Evolutionary conservation across 2,329 filamentous ascomycete genomes (phyloP).

Genomic region (Stenocarpella maydis): DNA sequence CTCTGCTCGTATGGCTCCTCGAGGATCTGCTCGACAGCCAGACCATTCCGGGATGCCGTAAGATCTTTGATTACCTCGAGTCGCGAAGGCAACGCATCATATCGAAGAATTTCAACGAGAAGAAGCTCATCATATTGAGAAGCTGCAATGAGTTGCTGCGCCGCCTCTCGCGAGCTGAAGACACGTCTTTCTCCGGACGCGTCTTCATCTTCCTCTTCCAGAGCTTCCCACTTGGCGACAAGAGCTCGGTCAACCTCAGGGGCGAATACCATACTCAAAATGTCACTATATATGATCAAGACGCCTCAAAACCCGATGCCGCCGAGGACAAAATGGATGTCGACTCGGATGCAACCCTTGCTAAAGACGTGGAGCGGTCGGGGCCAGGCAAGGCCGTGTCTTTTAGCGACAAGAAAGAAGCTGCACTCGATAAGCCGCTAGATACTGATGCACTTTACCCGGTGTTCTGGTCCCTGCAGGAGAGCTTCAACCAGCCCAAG

Average conservation of each 20-base stretch:
- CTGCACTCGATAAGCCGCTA: slow-evolving; percentile 57
- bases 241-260: slow-evolving; percentile 94
- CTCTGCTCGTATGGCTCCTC: slow-evolving; percentile 86
- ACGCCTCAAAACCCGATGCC: slow-evolving; percentile 46
- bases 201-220: slow-evolving; percentile 99
- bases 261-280: slow-evolving; percentile 98
- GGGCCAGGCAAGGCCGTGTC: slow-evolving; percentile 53
- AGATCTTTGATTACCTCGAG: slow-evolving; percentile 93
- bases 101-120: slow-evolving; percentile 80
- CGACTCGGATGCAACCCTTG: slow-evolving; percentile 57
- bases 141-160: slow-evolving; percentile 96
- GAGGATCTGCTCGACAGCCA: slow-evolving; percentile 97
- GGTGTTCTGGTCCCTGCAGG: slow-evolving; percentile 92
- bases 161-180: slow-evolving; percentile 91
- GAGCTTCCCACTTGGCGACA: slow-evolving; percentile 94
- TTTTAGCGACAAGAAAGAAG: slow-evolving; percentile 53
- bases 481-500: slow-evolving; percentile 90
- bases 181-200: slow-evolving; percentile 95
- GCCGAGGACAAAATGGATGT: slow-evolving; percentile 71
- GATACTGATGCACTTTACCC: slow-evolving; percentile 83
- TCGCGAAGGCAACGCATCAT: slow-evolving; percentile 90
- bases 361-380: slow-evolving; percentile 46
- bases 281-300: slow-evolving; percentile 81
- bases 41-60: slow-evolving; percentile 89
- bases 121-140: slow-evolving; percentile 88